A percentile compares a stretch with the other conserved stretches of the same genome.
phyloP scores from a whole-genome alignment of 108 stramenopile genomes.

The Cyclotella cryptica region DNA sequence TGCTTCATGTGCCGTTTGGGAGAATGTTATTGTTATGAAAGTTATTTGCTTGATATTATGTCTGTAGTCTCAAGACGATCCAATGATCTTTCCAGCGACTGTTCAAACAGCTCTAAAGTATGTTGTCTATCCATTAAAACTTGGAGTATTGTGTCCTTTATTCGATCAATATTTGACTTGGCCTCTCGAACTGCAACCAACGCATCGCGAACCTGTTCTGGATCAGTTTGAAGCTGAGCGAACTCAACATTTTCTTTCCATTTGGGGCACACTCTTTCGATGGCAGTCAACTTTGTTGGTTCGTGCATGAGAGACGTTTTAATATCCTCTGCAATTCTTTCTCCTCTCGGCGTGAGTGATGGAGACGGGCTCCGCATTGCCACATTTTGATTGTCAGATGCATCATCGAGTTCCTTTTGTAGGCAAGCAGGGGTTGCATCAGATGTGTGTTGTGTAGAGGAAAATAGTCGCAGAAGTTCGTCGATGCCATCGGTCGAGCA shows the following conservation, averaged over 20 bases:
- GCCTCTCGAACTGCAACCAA: conserved; percentile 26
- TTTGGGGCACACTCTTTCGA: conserved; percentile 37
- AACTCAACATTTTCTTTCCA: conserved; percentile 44
- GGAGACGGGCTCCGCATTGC: not conserved
- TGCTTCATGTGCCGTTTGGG: too few relatives aligned
- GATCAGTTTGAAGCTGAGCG: conserved; percentile 30
- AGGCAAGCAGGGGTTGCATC: not conserved
- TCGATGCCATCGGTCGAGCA: conserved; percentile 8
- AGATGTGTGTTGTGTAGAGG: conserved; percentile 2
- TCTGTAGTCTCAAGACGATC: conserved; percentile 8
- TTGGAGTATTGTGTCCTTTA: conserved; percentile 39
- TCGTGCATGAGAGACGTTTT: conserved; percentile 23
- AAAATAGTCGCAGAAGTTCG: conserved; percentile 27
- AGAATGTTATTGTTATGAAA: too few relatives aligned
- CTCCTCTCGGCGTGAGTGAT: conserved; percentile 23
- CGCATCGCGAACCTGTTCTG: conserved; percentile 20
- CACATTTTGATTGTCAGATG: not conserved
- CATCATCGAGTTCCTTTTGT: conserved; percentile 14
- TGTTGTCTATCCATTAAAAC: conserved; percentile 37
- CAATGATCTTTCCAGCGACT: conserved; percentile 29
- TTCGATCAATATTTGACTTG: conserved; percentile 16
- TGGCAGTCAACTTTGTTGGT: conserved; percentile 10
- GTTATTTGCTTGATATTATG: too few relatives aligned
- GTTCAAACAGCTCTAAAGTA: conserved; percentile 40
- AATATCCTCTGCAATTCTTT: conserved; percentile 21